These are phyloP conservation scores for Cryphonectria nitschkei DNA, from an alignment of 2,329 filamentous ascomycete species.

Conservation along the genomic window DNA sequence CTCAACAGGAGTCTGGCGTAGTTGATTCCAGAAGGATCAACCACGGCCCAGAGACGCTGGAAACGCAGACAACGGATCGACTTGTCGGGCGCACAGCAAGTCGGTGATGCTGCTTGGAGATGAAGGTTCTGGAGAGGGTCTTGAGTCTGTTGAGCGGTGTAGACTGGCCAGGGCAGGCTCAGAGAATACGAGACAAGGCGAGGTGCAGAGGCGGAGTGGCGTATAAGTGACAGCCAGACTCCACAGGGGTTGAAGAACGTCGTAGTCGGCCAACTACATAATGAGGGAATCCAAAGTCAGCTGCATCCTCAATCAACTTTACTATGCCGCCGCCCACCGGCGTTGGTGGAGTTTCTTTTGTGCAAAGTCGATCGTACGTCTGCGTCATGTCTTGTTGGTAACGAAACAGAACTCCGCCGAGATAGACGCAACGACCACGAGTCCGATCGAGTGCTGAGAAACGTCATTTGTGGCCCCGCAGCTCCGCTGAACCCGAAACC, in stretches of 20 bases:
- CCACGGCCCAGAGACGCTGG: slow-evolving; percentile 28
- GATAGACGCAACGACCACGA: neutral
- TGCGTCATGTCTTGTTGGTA: neutral
- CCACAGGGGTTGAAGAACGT: slow-evolving; percentile 25
- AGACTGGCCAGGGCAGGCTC: slow-evolving; percentile 15
- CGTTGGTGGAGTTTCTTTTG: slow-evolving; percentile 12
- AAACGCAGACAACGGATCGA: slow-evolving; percentile 20
- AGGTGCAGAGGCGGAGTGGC: slow-evolving; percentile 23
- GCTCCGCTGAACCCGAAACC: neutral
- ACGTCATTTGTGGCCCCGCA: no score
- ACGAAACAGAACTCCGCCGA: neutral
- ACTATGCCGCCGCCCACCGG: slow-evolving; percentile 15
- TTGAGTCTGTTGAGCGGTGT: slow-evolving; percentile 17
- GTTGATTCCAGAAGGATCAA: slow-evolving; percentile 28
- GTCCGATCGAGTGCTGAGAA: neutral
- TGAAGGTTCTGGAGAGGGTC: slow-evolving; percentile 6
- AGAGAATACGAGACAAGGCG: slow-evolving; percentile 29
- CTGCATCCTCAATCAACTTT: slow-evolving; percentile 34
- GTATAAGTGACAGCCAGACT: slow-evolving; percentile 21
- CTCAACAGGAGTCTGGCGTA: slow-evolving; percentile 29
- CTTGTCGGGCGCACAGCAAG: slow-evolving; percentile 6
- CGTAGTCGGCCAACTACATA: slow-evolving; percentile 43
- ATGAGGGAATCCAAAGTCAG: slow-evolving; percentile 38
- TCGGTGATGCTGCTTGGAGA: slow-evolving; percentile 12
- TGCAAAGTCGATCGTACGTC: slow-evolving; percentile 3